Conservation (phyloP, 345 rosid genomes). For the Camelina hispida region DNA sequence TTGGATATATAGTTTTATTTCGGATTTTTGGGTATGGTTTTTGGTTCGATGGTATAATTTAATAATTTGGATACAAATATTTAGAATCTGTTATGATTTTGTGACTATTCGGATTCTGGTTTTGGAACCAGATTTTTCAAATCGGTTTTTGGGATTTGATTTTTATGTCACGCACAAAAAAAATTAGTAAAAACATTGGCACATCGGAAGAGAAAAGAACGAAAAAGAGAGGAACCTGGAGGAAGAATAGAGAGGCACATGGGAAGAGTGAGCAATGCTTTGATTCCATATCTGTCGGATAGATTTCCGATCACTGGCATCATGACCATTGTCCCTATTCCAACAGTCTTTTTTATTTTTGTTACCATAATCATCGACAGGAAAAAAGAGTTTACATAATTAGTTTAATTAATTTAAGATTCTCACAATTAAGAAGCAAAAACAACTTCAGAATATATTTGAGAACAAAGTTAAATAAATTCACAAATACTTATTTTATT, state of each 20-base stretch:
- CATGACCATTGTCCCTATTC: conserved; percentile 75
- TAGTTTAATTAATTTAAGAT: not conserved
- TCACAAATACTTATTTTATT: too few species aligned
- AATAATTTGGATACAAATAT: too few species aligned
- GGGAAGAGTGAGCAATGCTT: conserved; percentile 75
- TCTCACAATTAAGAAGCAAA: not conserved
- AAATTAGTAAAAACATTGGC: not conserved
- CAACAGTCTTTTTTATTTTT: conserved; percentile 54
- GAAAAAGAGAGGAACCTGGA: conserved; percentile 44
- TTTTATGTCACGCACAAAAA: too few species aligned
- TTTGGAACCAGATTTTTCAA: too few species aligned
- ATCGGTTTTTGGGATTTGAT: too few species aligned
- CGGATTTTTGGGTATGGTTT: too few species aligned
- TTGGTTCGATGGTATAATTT: too few species aligned
- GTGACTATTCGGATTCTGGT: too few species aligned
- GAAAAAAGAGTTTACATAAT: not conserved
- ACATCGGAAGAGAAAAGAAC: not conserved
- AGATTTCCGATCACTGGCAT: conserved; percentile 84
- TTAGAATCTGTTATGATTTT: too few species aligned
- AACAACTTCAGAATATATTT: not conserved
- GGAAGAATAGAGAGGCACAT: conserved; percentile 64
- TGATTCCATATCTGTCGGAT: conserved; percentile 87
- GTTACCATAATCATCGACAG: conserved; percentile 3
- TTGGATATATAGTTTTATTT: too few species aligned
- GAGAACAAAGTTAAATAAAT: too few species aligned